Evolutionary conservation across 148 eudicot species (phyloP).

Genomic region (Spergularia marina): DNA sequence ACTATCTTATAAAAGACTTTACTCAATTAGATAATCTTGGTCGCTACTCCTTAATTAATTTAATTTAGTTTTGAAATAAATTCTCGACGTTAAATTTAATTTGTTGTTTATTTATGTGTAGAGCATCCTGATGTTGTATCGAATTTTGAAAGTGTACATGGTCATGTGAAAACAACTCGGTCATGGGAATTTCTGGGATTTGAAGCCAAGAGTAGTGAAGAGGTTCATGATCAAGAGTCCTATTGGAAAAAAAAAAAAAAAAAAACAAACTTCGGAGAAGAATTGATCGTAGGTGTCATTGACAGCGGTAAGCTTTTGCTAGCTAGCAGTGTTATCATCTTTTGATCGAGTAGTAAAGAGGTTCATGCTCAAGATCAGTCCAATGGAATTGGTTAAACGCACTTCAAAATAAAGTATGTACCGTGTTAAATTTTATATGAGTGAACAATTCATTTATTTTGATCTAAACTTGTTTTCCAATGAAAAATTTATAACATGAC

Average conservation of each 20-base stretch:
- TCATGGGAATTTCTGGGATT: background rate
- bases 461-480: no score
- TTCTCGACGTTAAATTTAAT: no score
- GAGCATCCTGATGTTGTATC: conserved; percentile 9
- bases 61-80: no score
- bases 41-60: no score
- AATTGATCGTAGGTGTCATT: conserved; percentile 12
- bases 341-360: background rate
- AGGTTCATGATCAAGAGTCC: background rate
- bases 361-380: background rate
- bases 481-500: no score
- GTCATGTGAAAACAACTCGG: background rate
- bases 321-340: no score
- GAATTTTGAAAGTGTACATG: background rate
- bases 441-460: no score
- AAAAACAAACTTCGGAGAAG: conserved; percentile 15
- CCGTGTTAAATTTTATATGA: no score
- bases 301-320: conserved; percentile 8
- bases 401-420: background rate
- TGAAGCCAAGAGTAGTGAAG: no score
- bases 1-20: no score
- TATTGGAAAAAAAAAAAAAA: conserved; percentile 13
- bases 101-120: background rate
- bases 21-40: no score
- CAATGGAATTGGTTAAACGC: background rate